Conservation (phyloP, 768 basidiomycete species). For the Serendipita sp. region DNA sequence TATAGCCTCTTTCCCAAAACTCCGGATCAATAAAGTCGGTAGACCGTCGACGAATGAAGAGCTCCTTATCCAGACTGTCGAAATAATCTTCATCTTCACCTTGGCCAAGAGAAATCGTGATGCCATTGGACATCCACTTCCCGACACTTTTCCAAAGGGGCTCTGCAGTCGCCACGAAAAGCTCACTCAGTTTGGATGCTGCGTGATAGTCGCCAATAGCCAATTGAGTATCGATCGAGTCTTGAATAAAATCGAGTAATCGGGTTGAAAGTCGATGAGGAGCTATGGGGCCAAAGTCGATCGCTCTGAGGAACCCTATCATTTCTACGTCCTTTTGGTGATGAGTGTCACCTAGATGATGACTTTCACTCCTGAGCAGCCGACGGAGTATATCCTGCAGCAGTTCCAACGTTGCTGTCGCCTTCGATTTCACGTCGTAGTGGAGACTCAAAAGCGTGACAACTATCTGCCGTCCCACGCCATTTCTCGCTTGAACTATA, state of each 20-base stretch:
- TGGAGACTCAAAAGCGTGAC: constrained; percentile 54
- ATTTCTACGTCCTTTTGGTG: constrained; percentile 11
- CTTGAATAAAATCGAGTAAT: constrained; percentile 47
- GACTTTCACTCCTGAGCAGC: constrained; percentile 15
- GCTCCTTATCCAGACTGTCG: constrained; percentile 43
- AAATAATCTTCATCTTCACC: constrained; percentile 17
- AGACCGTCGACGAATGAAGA: constrained; percentile 60
- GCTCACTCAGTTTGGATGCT: constrained; percentile 38
- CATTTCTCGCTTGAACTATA: constrained; percentile 47
- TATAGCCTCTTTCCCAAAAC: constrained; percentile 65
- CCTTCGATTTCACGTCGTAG: constrained; percentile 38
- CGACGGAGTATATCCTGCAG: constrained; percentile 33
- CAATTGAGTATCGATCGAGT: constrained; percentile 38
- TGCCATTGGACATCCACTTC: constrained; percentile 57
- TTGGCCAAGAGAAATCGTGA: constrained; percentile 28
- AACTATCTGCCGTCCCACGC: constrained; percentile 24
- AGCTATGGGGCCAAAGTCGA: constrained; percentile 24
- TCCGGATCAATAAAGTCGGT: constrained; percentile 38
- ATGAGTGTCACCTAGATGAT: constrained; percentile 12
- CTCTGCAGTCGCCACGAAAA: constrained; percentile 47
- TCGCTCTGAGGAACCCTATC: constrained; percentile 27
- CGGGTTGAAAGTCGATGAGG: constrained; percentile 39
- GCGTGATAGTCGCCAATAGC: constrained; percentile 41
- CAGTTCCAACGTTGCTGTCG: constrained; percentile 40
- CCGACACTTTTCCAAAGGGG: constrained; percentile 61